Conservation (phyloP, 106 monocot species). For the Allium cepa region DNA sequence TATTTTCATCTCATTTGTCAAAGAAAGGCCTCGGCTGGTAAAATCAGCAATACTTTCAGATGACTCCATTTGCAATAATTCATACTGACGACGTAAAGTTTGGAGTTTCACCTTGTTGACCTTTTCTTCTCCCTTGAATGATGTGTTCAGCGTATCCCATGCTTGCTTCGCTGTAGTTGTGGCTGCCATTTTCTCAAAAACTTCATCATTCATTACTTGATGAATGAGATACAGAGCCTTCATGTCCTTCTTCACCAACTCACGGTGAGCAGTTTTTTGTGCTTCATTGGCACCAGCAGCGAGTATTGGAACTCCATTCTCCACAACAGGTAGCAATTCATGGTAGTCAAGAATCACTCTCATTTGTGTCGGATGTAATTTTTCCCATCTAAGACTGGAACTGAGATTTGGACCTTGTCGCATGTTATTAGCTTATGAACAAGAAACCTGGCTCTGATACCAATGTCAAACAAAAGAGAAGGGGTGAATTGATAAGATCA, state of each 20-base stretch:
- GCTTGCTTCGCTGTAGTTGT: neutral
- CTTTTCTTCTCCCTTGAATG: neutral
- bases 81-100: no score
- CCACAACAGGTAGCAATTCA: neutral
- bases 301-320: neutral
- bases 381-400: neutral
- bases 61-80: no score
- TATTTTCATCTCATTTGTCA: no score
- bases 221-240: conserved; percentile 7
- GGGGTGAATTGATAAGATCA: no score
- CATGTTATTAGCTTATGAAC: no score
- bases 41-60: no score
- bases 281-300: neutral
- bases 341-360: neutral
- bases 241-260: conserved; percentile 3
- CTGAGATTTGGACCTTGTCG: neutral
- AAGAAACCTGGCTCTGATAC: no score
- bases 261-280: neutral
- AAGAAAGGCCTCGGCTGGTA: no score
- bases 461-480: no score
- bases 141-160: neutral
- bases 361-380: neutral
- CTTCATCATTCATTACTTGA: conserved; percentile 1
- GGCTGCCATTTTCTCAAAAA: neutral
- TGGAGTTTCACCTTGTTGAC: no score